phyloP scores from a whole-genome alignment of 768 basidiomycete genomes.

The Xerocomellus amylosporus region DNA sequence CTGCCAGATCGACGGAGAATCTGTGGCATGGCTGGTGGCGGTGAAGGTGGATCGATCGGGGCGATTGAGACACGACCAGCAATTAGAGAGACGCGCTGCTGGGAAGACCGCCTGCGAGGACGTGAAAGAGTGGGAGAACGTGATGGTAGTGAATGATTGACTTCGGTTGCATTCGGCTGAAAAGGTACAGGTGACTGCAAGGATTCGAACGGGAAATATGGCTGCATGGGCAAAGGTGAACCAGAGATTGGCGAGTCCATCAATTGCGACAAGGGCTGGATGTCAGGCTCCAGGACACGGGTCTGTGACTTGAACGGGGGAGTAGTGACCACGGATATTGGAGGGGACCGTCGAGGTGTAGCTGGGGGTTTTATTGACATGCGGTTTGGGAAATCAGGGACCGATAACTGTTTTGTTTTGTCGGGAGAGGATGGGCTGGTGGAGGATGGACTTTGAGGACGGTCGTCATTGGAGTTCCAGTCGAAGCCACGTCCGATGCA shows the following conservation, averaged over 20 bases:
- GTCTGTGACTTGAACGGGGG: constrained; percentile 27
- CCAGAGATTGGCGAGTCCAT: constrained; percentile 28
- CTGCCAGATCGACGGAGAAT: constrained; percentile 65
- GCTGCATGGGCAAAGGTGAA: constrained; percentile 35
- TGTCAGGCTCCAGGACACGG: constrained; percentile 23
- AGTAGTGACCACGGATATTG: constrained; percentile 15
- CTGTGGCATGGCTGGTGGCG: constrained; percentile 56
- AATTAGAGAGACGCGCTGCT: constrained; percentile 80
- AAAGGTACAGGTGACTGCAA: constrained; percentile 20
- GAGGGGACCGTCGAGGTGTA: constrained; percentile 12
- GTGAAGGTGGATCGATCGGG: constrained; percentile 69
- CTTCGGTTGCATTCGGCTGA: constrained; percentile 18
- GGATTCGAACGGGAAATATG: constrained; percentile 31
- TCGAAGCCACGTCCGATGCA: constrained; percentile 80
- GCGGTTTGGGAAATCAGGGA: constrained; percentile 14
- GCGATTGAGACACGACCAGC: constrained; percentile 79
- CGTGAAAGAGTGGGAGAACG: constrained; percentile 60
- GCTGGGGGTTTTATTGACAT: constrained; percentile 7
- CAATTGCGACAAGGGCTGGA: constrained; percentile 29
- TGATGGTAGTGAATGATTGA: constrained; percentile 32
- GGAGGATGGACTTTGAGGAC: constrained; percentile 12
- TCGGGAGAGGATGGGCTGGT: constrained; percentile 2
- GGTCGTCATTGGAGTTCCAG: constrained; percentile 53
- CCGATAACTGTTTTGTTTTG: constrained; percentile 4
- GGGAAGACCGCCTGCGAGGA: constrained; percentile 74